Evolutionary conservation across 2,329 filamentous ascomycete genomes (phyloP).

Genomic region (Aspergillus carbonarius): DNA sequence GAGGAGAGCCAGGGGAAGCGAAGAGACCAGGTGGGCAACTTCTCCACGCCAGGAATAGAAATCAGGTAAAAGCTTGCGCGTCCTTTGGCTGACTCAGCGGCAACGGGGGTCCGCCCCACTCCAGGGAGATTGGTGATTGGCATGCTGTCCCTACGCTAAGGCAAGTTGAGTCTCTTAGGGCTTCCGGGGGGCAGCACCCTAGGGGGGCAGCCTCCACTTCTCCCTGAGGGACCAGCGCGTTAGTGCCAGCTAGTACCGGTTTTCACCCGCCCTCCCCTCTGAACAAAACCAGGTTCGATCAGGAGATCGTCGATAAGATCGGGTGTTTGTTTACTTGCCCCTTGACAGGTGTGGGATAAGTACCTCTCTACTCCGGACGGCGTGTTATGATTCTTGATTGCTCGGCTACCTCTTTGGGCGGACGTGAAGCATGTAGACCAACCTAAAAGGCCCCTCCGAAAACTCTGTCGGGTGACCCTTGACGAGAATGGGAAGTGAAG

Average conservation of each 20-base stretch:
- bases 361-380: too few species aligned
- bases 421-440: background rate
- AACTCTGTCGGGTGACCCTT: background rate
- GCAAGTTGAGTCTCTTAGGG: conserved; percentile 1
- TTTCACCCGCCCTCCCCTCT: background rate
- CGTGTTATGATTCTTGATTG: background rate
- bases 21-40: conserved; percentile 14
- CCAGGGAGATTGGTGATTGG: background rate
- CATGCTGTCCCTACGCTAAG: background rate
- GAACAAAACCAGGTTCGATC: conserved; percentile 2
- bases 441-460: background rate
- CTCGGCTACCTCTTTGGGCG: background rate
- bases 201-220: conserved; percentile 4
- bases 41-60: conserved; percentile 25
- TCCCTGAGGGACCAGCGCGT: background rate
- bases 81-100: conserved; percentile 34
- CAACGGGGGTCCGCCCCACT: background rate
- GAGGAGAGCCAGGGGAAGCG: conserved; percentile 9
- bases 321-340: conserved; percentile 4
- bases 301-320: conserved; percentile 17
- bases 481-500: background rate
- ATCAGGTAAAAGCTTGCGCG: conserved; percentile 33
- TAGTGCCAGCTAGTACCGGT: background rate
- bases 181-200: conserved; percentile 3
- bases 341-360: background rate